A percentile compares a stretch with the other conserved stretches of the same genome.
Conservation (phyloP, 371 early-diverging fungal species). For the Quaeritorhiza haematococci region DNA sequence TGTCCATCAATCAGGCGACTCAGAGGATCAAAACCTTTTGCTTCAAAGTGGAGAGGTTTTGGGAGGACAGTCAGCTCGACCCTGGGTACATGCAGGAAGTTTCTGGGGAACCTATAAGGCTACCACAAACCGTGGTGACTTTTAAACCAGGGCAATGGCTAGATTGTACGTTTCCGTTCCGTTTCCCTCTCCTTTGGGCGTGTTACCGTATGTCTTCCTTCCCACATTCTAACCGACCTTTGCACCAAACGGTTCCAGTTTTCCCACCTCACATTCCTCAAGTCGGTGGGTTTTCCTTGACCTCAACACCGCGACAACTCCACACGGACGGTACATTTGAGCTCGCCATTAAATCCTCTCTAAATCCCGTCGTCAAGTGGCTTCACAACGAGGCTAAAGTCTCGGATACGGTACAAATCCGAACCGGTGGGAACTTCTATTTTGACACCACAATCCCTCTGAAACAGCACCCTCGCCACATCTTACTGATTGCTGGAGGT, state of each 20-base stretch:
- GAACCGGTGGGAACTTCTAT: conserved; percentile 14
- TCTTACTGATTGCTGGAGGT: conserved; percentile 18
- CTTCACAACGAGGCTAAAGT: conserved; percentile 6
- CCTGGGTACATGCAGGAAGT: neutral
- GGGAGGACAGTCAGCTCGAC: conserved; percentile 1
- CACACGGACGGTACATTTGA: neutral
- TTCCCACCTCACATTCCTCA: conserved; percentile 1
- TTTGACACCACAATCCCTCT: too few relatives aligned
- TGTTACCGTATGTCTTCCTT: neutral
- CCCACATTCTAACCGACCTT: too few relatives aligned
- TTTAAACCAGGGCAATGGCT: conserved; percentile 19
- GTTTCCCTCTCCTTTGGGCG: neutral
- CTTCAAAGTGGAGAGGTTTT: conserved; percentile 5
- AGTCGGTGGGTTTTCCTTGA: conserved; percentile 9
- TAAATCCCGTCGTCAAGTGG: conserved; percentile 20
- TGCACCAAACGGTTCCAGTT: neutral
- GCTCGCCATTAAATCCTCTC: conserved; percentile 17
- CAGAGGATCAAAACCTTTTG: conserved; percentile 14
- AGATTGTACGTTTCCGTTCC: conserved; percentile 7
- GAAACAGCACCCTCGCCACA: too few relatives aligned
- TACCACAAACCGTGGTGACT: neutral
- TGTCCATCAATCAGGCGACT: conserved; percentile 2
- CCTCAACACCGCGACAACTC: conserved; percentile 1
- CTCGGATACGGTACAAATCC: conserved; percentile 5
- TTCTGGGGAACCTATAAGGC: neutral